Evolutionary conservation across 2,329 filamentous ascomycete genomes (phyloP), one percentile per base, ranked within the genome.

Genomic region (Apiospora pterosperma): DNA sequence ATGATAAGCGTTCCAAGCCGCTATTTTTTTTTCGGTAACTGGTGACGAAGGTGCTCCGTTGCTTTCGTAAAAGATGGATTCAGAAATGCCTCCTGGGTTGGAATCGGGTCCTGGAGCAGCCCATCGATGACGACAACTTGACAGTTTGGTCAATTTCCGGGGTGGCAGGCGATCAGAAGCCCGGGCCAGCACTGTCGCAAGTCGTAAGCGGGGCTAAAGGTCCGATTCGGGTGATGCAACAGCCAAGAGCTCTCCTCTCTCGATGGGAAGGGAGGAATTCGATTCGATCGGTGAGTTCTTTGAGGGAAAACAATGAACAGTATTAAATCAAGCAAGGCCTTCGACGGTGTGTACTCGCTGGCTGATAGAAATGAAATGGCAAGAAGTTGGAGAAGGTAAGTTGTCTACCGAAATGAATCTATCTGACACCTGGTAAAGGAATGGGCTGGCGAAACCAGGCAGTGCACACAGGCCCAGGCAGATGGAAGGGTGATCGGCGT

Each of bases 71-170:
- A 28, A 34, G 58, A 39, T 60, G 58, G 36, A 23, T 60, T 23
- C 36, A 39, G 34, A 60, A 39, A 7, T 25, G 21, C 25, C n/a
- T 55, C 7, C 28, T 55, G 25, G 48, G 44, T 52, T 39, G 34
- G 58, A 59, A 59, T 16, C 58, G 58, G 31, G 58, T 59, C 58
- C 34, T 25, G 12, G 58, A 19, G 34, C 58, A 38, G 58, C 36
- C 58, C 34, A 25, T 59, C 58, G 25, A 60, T 60, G 58, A 60
- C 58, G 58, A 60, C 58, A 60, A 36, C 25, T 28, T 60, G 58
- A 39, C 34, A 39, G 8, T 60, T 38, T 60, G 58, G 34, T 39
- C 58, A 38, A 60, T 60, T 39, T 60, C 48, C 48, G 48, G 48
- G 48, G 28, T 14, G 10, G 41, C n/a, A 38, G 36, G n/a, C 36